These are phyloP conservation scores for Knufia fluminis DNA, from an alignment of 2,329 filamentous ascomycete species.

Conservation along the genomic window DNA sequence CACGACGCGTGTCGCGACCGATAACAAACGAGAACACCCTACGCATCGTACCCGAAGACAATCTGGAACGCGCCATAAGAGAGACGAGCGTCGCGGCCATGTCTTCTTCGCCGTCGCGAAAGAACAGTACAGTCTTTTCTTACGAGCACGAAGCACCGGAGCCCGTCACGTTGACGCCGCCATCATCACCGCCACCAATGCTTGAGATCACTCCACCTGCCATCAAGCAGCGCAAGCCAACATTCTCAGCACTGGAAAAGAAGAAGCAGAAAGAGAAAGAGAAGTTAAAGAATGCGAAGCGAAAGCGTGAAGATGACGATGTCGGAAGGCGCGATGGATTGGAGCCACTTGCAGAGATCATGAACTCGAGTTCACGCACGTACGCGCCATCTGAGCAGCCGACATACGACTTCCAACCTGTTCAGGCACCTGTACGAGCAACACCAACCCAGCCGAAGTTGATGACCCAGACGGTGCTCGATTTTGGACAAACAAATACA, in stretches of 20 bases:
- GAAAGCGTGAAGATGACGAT: constrained; percentile 31
- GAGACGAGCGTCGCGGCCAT: constrained; percentile 37
- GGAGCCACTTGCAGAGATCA: constrained; percentile 23
- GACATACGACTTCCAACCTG: constrained; percentile 4
- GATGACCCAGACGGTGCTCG: constrained; percentile 53
- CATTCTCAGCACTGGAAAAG: constrained; percentile 39
- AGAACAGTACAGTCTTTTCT: constrained; percentile 34
- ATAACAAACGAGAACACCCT: constrained; percentile 11
- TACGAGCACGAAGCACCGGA: constrained; percentile 2
- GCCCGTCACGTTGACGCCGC: constrained; percentile 34
- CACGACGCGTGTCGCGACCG: constrained; percentile 17
- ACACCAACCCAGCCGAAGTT: constrained; percentile 13
- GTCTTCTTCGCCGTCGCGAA: constrained; percentile 39
- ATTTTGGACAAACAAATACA: constrained; percentile 39
- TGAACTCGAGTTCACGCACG: constrained; percentile 19
- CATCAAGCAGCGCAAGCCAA: constrained; percentile 38
- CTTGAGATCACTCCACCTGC: constrained; percentile 35
- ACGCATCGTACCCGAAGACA: constrained; percentile 34
- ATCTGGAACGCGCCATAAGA: constrained; percentile 39
- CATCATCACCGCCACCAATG: constrained; percentile 42
- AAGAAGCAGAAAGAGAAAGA: constrained; percentile 19
- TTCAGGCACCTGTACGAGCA: constrained; percentile 7
- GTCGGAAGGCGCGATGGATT: constrained; percentile 21
- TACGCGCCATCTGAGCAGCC: constrained; percentile 9
- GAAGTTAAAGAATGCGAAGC: constrained; percentile 25